Percentiles rank a stretch among this genome's conserved stretches.
phyloP scores from a whole-genome alignment of 2,329 filamentous ascomycete genomes.

The Cryphonectria parasitica region DNA sequence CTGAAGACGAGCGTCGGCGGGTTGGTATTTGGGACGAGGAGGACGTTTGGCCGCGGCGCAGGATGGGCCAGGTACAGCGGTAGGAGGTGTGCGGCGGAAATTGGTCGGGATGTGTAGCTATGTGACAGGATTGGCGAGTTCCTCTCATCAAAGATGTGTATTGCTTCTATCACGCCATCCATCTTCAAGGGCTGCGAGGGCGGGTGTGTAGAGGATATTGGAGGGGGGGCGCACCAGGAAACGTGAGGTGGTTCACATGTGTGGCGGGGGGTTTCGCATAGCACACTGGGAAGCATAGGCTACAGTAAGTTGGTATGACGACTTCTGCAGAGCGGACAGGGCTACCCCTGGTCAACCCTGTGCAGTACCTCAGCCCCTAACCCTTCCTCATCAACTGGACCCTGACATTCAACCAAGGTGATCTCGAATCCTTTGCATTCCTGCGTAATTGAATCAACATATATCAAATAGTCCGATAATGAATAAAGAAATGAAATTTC shows the following conservation, averaged over 20 bases:
- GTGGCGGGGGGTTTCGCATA: not conserved
- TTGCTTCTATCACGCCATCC: constrained; percentile 88
- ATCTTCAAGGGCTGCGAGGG: constrained; percentile 47
- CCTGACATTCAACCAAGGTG: no score
- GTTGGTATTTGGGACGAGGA: constrained; percentile 80
- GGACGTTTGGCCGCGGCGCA: constrained; percentile 78
- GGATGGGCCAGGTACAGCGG: constrained; percentile 86
- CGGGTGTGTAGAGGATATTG: not conserved
- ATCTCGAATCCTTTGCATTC: no score
- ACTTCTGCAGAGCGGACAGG: no score
- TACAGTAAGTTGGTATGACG: no score
- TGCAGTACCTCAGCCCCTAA: no score
- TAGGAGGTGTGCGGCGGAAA: constrained; percentile 75
- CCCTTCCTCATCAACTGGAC: no score
- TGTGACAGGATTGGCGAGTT: constrained; percentile 88
- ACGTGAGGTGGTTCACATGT: not conserved
- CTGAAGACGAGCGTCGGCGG: constrained; percentile 90
- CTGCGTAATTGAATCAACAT: no score
- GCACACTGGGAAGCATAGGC: no score
- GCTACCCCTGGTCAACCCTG: no score
- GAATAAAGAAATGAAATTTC: no score
- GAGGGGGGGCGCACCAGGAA: not conserved
- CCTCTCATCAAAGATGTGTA: constrained; percentile 96
- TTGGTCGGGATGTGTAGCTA: constrained; percentile 81
- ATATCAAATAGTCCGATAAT: no score